These are phyloP conservation scores for barrel medic (Medicago truncatula) DNA, from an alignment of 306 rosid genomes.

Conservation along the genomic window MtrunA17r5.0-ANR NC_053045.1:62436001-62436500, in stretches of 20 bases:
- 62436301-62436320: constrained; percentile 61
- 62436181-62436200: constrained; percentile 37
- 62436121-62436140: constrained; percentile 8
- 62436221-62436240: constrained; percentile 54
- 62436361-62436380: neutral
- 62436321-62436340: constrained; percentile 77
- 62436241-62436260: constrained; percentile 37
- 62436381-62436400: neutral
- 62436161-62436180: constrained; percentile 43
- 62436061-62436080: neutral
- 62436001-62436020: too few species aligned
- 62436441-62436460: too few species aligned
- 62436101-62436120: neutral
- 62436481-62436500: too few species aligned
- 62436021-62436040: neutral
- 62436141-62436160: constrained; percentile 49
- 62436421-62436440: too few species aligned
- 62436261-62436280: constrained; percentile 35
- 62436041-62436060: constrained; percentile 5
- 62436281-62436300: constrained; percentile 53
- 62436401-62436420: neutral
- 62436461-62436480: too few species aligned
- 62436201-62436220: constrained; percentile 23
- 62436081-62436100: neutral
- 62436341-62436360: constrained; percentile 80